These are phyloP conservation scores for Candida sp. DNA, from an alignment of 1,139 yeast genomes.

Conservation along the genomic window DNA sequence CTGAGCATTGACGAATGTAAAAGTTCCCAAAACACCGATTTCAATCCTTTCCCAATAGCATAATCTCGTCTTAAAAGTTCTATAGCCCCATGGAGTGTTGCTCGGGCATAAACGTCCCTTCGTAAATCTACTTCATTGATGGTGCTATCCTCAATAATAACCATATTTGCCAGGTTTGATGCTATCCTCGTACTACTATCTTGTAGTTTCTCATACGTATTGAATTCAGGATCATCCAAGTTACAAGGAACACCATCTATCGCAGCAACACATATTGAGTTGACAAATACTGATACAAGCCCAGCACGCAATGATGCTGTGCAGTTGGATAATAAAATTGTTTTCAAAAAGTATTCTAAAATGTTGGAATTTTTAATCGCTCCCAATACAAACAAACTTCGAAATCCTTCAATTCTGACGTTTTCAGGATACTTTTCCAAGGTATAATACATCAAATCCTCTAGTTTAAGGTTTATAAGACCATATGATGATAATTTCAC, in stretches of 20 bases:
- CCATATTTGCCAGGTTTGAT: slow-evolving; percentile 27
- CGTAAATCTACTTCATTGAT: slow-evolving; percentile 42
- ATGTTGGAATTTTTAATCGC: slow-evolving; percentile 67
- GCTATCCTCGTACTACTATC: slow-evolving; percentile 13
- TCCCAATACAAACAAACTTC: slow-evolving; percentile 68
- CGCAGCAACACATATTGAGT: slow-evolving; percentile 67
- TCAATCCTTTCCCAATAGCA: slow-evolving; percentile 60
- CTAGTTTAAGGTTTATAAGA: slow-evolving; percentile 47
- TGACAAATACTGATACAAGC: slow-evolving; percentile 45
- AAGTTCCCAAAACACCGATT: slow-evolving; percentile 64
- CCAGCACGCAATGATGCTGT: slow-evolving; percentile 51
- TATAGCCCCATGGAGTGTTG: slow-evolving; percentile 59
- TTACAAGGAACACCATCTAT: slow-evolving; percentile 54
- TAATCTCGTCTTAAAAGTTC: slow-evolving; percentile 65
- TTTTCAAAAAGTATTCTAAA: slow-evolving; percentile 58
- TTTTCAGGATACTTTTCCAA: slow-evolving; percentile 45
- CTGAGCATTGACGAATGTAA: slow-evolving; percentile 60
- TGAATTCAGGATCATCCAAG: slow-evolving; percentile 59
- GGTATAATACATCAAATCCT: slow-evolving; percentile 51
- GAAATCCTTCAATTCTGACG: slow-evolving; percentile 66
- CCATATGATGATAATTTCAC: slow-evolving; percentile 60
- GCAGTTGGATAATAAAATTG: slow-evolving; percentile 50
- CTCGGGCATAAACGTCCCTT: slow-evolving; percentile 40
- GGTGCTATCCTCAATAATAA: slow-evolving; percentile 50
- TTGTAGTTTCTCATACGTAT: slow-evolving; percentile 27